Base-by-base conservation (phyloP, 805 yeast species). In the Candida tallmaniae region DNA sequence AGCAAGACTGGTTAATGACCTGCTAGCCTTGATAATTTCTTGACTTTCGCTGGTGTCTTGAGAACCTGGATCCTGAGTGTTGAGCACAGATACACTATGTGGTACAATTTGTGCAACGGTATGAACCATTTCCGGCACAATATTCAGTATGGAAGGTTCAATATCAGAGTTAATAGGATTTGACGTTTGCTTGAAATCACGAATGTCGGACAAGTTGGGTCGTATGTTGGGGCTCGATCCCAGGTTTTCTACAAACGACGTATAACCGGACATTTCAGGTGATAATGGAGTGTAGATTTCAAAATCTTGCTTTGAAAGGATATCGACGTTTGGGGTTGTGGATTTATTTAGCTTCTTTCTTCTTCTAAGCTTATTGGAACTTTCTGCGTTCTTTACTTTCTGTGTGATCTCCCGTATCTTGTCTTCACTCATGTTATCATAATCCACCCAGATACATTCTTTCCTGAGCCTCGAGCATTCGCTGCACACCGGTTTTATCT, bases 401-500 rank as follows among this genome's bases (percentile, higher is more conserved):
- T 45, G 40, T 32, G 60, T 65, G 32, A 74, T 50, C 9, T 35
- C 29, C 27, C 47, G 52, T 2, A 68, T 54, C 31, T 68, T 66
- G 6, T 56, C 65, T 6, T 52, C 50, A 3, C 65, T 42, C 80
- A 75, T 74, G 1, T 22, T 31, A 23, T 55, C 54, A 12, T 55
- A 52, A 19, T 73, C 73, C 2, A 65, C 52, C 67, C 76, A 75
- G 13, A 61, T 60, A 47, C 81, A 75, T 30, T 63, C 56, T 42
- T 74, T 66, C 7, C 56, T 48, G 27, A 75, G 53, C 25, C 80
- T 49, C 8, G 19, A 12, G 41, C 81, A 75, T 44, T 70, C 78
- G 1, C 70, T 62, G 47, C 81, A 75, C 1, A 56, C 46, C 1
- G 81, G 81, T 36, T 58, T 60, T 6, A 38, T 41, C 44, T 74